Conservation (phyloP, 768 basidiomycete species). For the Tylopilus intermedius region DNA sequence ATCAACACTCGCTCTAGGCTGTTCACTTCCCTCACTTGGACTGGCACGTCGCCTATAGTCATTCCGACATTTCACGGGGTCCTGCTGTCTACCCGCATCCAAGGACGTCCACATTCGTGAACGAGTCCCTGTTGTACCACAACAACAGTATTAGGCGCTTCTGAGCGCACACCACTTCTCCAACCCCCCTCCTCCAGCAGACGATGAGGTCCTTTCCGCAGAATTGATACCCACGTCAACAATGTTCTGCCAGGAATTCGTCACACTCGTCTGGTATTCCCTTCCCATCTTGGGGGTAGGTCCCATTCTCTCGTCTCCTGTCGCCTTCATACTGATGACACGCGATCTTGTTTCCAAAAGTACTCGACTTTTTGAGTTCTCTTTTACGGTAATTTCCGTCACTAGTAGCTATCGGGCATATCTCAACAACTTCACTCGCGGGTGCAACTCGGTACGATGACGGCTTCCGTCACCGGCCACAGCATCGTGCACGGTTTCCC, state of each 20-base stretch:
- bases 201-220: constrained; percentile 17
- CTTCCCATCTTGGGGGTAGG: constrained; percentile 70
- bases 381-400: too few relatives aligned
- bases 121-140: background rate
- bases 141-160: background rate
- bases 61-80: too few relatives aligned
- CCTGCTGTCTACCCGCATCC: too few relatives aligned
- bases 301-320: constrained; percentile 5
- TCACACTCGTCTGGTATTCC: constrained; percentile 57
- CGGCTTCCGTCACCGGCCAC: too few relatives aligned
- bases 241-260: constrained; percentile 54
- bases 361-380: constrained; percentile 71
- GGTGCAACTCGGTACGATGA: too few relatives aligned
- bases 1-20: too few relatives aligned
- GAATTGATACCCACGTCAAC: constrained; percentile 22
- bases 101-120: constrained; percentile 16
- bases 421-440: too few relatives aligned
- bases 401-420: too few relatives aligned
- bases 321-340: background rate
- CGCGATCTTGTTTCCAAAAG: constrained; percentile 31
- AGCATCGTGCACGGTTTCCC: too few relatives aligned
- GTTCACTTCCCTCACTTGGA: too few relatives aligned
- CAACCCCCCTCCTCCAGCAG: constrained; percentile 36
- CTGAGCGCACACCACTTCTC: constrained; percentile 61
- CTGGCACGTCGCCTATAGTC: too few relatives aligned